phyloP scores from a whole-genome alignment of 495 filamentous ascomycete species.

The Penicillium salamii region DNA sequence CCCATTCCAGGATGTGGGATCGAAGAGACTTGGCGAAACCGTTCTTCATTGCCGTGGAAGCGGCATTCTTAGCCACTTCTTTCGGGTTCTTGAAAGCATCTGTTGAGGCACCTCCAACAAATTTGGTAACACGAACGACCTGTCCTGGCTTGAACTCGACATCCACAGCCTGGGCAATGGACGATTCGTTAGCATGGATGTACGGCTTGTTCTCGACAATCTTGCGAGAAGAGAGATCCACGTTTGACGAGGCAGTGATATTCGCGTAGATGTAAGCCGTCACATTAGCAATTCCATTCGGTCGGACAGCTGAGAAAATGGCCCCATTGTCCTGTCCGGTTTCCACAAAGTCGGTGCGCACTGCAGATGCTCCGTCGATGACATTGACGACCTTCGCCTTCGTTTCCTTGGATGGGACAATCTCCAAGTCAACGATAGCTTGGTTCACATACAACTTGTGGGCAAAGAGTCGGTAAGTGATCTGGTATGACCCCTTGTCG shows the following conservation, averaged over 20 bases:
- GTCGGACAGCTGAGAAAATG: conserved; percentile 57
- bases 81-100: conserved; percentile 58
- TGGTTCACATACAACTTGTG: conserved; percentile 62
- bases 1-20: conserved; percentile 55
- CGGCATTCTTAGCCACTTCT: conserved; percentile 47
- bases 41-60: conserved; percentile 32
- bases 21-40: conserved; percentile 50
- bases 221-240: conserved; percentile 46
- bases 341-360: conserved; percentile 54
- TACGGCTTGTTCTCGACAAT: conserved; percentile 43
- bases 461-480: conserved; percentile 59
- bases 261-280: conserved; percentile 58
- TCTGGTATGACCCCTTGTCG: conserved; percentile 45
- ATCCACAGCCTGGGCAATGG: conserved; percentile 54
- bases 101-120: conserved; percentile 57
- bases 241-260: conserved; percentile 39
- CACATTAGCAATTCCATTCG: conserved; percentile 52
- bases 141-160: conserved; percentile 49
- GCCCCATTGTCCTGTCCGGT: conserved; percentile 47
- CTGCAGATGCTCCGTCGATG: conserved; percentile 56
- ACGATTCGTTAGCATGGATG: conserved; percentile 54
- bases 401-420: conserved; percentile 44
- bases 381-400: conserved; percentile 57
- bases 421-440: conserved; percentile 57
- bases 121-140: conserved; percentile 54